Evolutionary conservation across 176 grass and related monocot genomes (phyloP), one percentile per base, ranked within the genome.

Genomic region (Avena insularis): DNA sequence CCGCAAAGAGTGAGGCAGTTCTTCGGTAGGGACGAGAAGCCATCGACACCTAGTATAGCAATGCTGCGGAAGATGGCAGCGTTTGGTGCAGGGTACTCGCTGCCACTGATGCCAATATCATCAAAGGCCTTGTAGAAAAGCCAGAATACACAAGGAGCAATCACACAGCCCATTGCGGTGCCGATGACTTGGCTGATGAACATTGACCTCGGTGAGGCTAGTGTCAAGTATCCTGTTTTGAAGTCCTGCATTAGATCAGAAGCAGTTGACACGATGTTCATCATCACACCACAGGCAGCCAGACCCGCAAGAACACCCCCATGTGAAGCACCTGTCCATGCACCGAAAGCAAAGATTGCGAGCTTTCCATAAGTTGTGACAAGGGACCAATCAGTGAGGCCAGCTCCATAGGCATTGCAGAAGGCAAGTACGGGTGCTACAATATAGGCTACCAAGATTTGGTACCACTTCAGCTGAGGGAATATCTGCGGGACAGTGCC

Each of bases 371-470:
- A 86, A 56, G 85, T 86, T 38, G 85, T 71, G 46, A 71, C 77
- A 59, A 80, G 85, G 8, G 85, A 86, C 85, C 85, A 86, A 15
- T 86, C 85, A 71, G 77, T 86, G 85, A 86, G 85, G 16, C 85
- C 85, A 36, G 8, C 4, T 70, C 84, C 84, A 33, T 86, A 86
- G 50, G 84, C 84, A 79, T 86, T 86, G 13, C 84, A 86, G 84
- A 86, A 86, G 62, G 50, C 84, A 31, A 86, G 84, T 48, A 86
- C 20, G 0, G 84, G 84, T 14, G 76, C 84, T n/a, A 79, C 50
- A 6, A 79, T 71, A 21, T 86, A 86, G 61, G 76, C 84, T 58
- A 79, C 84, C 76, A 86, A 79, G n/a, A 86, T 79, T 54, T 86
- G 64, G 64, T 86, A 86, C 84, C 84, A 90, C 50, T 78, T 78